Evolutionary conservation across 2,329 filamentous ascomycete species (phyloP), one percentile per base, ranked within the genome.

Genomic region (Stagonosporopsis cucurbitacearum): DNA sequence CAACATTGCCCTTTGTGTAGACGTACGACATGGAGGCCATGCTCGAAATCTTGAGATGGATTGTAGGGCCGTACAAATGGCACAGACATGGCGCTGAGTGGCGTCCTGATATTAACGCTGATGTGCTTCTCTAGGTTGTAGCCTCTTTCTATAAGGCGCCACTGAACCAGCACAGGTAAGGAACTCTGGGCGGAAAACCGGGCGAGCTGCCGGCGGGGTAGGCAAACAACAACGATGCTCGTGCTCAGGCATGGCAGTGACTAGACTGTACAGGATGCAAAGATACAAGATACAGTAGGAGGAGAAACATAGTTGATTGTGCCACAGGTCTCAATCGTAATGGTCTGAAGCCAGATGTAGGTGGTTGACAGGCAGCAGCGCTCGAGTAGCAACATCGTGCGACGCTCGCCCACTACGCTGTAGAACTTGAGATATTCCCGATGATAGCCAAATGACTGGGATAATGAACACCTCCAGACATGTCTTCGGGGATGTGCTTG

Each of bases 31-130:
- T 66, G 48, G 6, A 66, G 46, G 11, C 64, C 65, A 17, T 52
- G 32, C 6, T 59, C 32, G n/a, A 60, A 65, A 35, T 68, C 66
- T 32, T 43, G 56, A 12, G 54, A 42, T 32, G 54, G 15, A 35
- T 68, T 53, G 23, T 66, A 68, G 13, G 43, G 43, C 15, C 66
- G 64, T 3, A 68, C 53, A 30, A 66, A 65, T 3, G 63, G 61
- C 2, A 28, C 42, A 33, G 55, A 13, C 50, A 62, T 66, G 36
- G 15, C 13, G 12, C 7, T n/a, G 23, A 22, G 41, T 13, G n/a
- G n/a, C 3, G 12, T 11, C 19, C 9, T 11, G 36, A 22, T 39
- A 22, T 4, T 13, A 12, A 15, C 8, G 19, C 11, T n/a, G 20
- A 23, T 23, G 30, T n/a, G 11, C 23, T 40, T n/a, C 20, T n/a